Percentiles rank a stretch among this genome's conserved stretches.
These are phyloP conservation scores for Solanum arcanum DNA, from an alignment of 257 asterid genomes.

Conservation along the genomic window DNA sequence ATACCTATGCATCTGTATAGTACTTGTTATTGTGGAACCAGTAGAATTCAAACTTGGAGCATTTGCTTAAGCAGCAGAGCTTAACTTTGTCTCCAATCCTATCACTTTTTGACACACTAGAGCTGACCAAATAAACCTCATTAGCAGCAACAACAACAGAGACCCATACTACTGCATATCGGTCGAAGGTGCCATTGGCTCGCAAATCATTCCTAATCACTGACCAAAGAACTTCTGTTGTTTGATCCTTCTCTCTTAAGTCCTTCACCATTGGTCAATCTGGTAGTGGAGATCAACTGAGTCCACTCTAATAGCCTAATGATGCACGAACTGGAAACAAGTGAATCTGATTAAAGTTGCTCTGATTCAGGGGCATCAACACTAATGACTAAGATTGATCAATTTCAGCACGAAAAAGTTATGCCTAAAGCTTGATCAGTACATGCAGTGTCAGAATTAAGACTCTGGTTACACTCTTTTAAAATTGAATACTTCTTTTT, in stretches of 20 bases:
- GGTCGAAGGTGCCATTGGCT: background rate
- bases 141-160: too few species aligned
- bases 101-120: too few species aligned
- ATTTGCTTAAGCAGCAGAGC: too few species aligned
- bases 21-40: too few species aligned
- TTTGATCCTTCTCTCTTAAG: constrained; percentile 27
- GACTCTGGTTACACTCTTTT: constrained; percentile 23
- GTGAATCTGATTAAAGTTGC: constrained; percentile 23
- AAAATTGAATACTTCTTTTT: background rate
- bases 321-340: constrained; percentile 7
- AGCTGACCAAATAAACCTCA: too few species aligned
- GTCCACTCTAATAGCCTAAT: constrained; percentile 14
- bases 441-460: constrained; percentile 32
- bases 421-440: constrained; percentile 2
- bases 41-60: too few species aligned
- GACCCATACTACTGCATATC: too few species aligned
- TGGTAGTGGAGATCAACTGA: constrained; percentile 23
- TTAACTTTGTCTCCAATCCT: too few species aligned
- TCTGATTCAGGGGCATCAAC: constrained; percentile 38
- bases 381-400: constrained; percentile 44
- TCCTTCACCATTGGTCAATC: constrained; percentile 35
- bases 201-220: constrained; percentile 26
- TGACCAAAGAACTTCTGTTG: constrained; percentile 16
- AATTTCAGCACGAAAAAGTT: constrained; percentile 35
- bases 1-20: too few species aligned